phyloP scores from a whole-genome alignment of 2,329 filamentous ascomycete genomes.

The Colletotrichum tofieldiae region DNA sequence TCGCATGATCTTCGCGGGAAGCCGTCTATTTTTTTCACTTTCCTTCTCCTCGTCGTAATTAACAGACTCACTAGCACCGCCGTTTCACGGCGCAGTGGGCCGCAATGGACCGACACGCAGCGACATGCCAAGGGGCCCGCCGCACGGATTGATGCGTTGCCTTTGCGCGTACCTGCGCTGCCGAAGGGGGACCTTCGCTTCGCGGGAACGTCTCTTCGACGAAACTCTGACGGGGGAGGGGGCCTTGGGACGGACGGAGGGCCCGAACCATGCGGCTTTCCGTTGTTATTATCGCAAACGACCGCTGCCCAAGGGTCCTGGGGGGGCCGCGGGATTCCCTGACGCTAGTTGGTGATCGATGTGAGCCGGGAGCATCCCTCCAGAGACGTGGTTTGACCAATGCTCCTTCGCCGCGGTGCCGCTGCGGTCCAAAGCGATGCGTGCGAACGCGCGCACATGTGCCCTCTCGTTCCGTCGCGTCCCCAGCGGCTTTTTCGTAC shows the following conservation, averaged over 20 bases:
- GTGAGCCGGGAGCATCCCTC: constrained; percentile 25
- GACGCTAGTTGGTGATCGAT: not conserved
- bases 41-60: not conserved
- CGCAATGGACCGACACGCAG: not conserved
- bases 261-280: constrained; percentile 30
- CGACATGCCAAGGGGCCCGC: not conserved
- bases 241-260: constrained; percentile 31
- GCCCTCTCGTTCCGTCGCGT: constrained; percentile 18
- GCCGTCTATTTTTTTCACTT: not conserved
- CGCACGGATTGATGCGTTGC: constrained; percentile 20
- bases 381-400: constrained; percentile 16
- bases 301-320: constrained; percentile 1
- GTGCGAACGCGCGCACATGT: constrained; percentile 12
- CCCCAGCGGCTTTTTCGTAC: constrained; percentile 1
- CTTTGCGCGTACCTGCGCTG: constrained; percentile 5
- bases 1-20: constrained; percentile 20
- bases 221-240: constrained; percentile 2
- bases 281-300: constrained; percentile 17
- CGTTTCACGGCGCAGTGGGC: constrained; percentile 1
- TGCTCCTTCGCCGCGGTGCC: not conserved
- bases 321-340: constrained; percentile 8
- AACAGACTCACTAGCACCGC: not conserved
- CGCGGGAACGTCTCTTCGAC: constrained; percentile 22
- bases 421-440: constrained; percentile 7
- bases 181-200: not conserved